These are phyloP conservation scores for Taiwanofungus camphoratus DNA, from an alignment of 1,284 basidiomycete species.

Conservation along the genomic window DNA sequence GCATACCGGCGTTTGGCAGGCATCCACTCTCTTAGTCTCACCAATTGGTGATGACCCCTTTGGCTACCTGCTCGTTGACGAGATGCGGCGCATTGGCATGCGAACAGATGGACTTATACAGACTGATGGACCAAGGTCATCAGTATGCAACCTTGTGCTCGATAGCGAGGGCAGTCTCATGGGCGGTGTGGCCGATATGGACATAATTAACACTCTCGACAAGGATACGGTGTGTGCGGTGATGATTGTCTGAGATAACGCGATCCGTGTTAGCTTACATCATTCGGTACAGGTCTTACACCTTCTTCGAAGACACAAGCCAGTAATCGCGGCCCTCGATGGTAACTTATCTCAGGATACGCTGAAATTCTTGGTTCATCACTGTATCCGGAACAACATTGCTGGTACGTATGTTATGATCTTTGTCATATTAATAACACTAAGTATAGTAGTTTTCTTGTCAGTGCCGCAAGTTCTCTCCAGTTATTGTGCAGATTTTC, in stretches of 20 bases:
- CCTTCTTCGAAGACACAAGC: constrained; percentile 37
- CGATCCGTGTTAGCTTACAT: too few relatives aligned
- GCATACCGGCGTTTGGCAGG: constrained; percentile 27
- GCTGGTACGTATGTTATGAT: constrained; percentile 39
- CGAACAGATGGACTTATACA: constrained; percentile 73
- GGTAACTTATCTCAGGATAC: constrained; percentile 65
- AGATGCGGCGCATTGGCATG: constrained; percentile 64
- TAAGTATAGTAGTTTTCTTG: constrained; percentile 47
- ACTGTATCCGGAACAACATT: constrained; percentile 42
- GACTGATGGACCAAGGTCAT: constrained; percentile 42
- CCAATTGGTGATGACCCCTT: constrained; percentile 67
- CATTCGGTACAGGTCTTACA: constrained; percentile 35
- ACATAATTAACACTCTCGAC: constrained; percentile 53
- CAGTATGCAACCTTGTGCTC: constrained; percentile 84
- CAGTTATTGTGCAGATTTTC: neutral
- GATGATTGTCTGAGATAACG: too few relatives aligned
- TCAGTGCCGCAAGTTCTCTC: constrained; percentile 27
- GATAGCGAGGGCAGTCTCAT: constrained; percentile 69
- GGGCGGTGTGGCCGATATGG: constrained; percentile 91
- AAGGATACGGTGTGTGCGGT: constrained; percentile 42
- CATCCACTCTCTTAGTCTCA: constrained; percentile 49
- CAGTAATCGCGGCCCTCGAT: constrained; percentile 73
- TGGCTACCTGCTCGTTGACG: constrained; percentile 55
- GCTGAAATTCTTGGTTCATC: constrained; percentile 47
- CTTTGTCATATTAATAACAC: constrained; percentile 1